phyloP scores from a whole-genome alignment of 805 yeast genomes.

The Lipomyces kockii region DNA sequence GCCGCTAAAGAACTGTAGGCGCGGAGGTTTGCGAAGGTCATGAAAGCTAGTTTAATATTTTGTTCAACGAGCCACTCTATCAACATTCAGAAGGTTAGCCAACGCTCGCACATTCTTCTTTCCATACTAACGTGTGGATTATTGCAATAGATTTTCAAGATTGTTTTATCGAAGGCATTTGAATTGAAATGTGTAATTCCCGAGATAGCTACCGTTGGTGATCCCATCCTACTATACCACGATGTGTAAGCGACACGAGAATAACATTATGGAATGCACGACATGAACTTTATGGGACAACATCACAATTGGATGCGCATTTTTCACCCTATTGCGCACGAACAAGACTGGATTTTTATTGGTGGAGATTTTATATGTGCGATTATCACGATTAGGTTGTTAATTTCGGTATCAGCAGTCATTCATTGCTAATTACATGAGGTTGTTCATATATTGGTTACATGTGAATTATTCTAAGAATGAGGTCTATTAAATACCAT shows the following conservation, averaged over 20 bases:
- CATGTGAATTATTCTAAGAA: not conserved
- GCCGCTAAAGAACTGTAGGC: constrained; percentile 48
- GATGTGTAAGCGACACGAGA: constrained; percentile 20
- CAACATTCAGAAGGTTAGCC: constrained; percentile 71
- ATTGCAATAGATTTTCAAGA: constrained; percentile 66
- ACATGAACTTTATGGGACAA: not conserved
- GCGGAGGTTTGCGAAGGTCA: constrained; percentile 81
- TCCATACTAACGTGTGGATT: not conserved
- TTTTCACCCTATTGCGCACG: not conserved
- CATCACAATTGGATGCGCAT: not conserved
- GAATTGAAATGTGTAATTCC: constrained; percentile 82
- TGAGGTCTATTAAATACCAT: not conserved
- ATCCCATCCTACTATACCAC: constrained; percentile 78
- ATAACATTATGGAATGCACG: not conserved
- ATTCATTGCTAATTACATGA: not conserved
- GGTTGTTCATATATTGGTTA: not conserved
- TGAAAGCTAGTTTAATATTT: constrained; percentile 83
- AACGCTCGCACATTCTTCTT: not conserved
- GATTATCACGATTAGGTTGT: not conserved
- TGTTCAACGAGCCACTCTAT: constrained; percentile 92
- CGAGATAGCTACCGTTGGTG: constrained; percentile 85
- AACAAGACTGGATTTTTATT: not conserved
- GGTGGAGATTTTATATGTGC: too few species aligned
- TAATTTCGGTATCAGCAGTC: not conserved
- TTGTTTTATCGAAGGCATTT: constrained; percentile 86